These are phyloP conservation scores for Arthrobotrys entomopaga DNA, from an alignment of 2,329 filamentous ascomycete species.

Conservation along the genomic window DNA sequence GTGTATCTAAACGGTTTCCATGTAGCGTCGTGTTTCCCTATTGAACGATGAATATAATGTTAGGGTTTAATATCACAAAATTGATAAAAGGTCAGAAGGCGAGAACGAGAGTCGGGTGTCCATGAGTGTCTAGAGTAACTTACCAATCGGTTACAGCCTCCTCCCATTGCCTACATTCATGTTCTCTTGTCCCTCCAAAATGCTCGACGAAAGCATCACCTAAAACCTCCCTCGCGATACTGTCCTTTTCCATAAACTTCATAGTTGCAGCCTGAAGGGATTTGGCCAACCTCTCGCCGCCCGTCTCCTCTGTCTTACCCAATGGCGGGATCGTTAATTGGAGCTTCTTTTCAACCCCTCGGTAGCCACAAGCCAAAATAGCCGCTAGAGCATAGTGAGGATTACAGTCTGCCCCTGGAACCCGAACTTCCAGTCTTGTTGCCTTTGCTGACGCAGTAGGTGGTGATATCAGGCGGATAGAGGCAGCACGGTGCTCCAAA, in stretches of 20 bases:
- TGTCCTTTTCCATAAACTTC: conserved; percentile 78
- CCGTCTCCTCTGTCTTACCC: conserved; percentile 83
- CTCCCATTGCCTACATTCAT: conserved; percentile 90
- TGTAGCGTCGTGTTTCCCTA: conserved; percentile 81
- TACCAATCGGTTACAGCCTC: conserved; percentile 97
- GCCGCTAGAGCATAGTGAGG: conserved; percentile 86
- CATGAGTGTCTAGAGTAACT: conserved; percentile 62
- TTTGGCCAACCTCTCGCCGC: conserved; percentile 82
- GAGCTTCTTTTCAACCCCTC: conserved; percentile 91
- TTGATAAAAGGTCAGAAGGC: no score
- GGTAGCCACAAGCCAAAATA: conserved; percentile 86
- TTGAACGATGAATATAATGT: conserved; percentile 8
- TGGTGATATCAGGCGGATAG: conserved; percentile 86
- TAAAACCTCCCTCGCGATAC: conserved; percentile 91
- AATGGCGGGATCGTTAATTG: conserved; percentile 83
- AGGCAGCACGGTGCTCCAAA: conserved; percentile 91
- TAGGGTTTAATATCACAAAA: neutral
- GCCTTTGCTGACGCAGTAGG: conserved; percentile 85
- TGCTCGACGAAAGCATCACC: conserved; percentile 97
- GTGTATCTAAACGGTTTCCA: conserved; percentile 73
- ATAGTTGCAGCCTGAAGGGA: conserved; percentile 84
- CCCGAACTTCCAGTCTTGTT: conserved; percentile 90
- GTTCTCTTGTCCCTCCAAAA: conserved; percentile 88
- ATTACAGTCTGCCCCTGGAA: conserved; percentile 93
- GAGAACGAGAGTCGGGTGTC: neutral